phyloP scores from a whole-genome alignment of 768 basidiomycete species.

The Trametes gibbosa region DNA sequence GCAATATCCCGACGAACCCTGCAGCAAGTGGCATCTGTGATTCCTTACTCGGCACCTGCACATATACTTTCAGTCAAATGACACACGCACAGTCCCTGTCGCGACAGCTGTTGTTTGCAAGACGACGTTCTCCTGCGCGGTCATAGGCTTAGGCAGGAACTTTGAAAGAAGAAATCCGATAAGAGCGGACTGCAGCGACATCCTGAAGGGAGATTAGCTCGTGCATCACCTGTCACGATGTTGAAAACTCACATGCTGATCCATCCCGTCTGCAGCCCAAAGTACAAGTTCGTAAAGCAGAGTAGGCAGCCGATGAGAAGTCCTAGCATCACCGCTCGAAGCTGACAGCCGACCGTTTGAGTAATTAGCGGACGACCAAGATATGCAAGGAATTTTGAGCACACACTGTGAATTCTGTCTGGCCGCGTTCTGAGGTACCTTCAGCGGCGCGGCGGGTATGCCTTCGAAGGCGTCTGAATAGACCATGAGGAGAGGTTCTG shows the following conservation, averaged over 20 bases:
- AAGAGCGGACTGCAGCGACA: slow-evolving; percentile 93
- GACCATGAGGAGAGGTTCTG: neutral
- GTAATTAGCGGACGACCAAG: neutral
- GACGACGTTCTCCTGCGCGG: slow-evolving; percentile 92
- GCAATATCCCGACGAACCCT: slow-evolving; percentile 89
- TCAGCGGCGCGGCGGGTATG: slow-evolving; percentile 5
- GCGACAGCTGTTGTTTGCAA: slow-evolving; percentile 95
- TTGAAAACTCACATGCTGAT: slow-evolving; percentile 65
- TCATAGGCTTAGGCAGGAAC: slow-evolving; percentile 66
- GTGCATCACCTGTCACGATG: neutral
- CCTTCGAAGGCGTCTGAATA: slow-evolving; percentile 8
- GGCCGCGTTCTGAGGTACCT: slow-evolving; percentile 10
- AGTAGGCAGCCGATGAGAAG: slow-evolving; percentile 82
- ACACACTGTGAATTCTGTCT: slow-evolving; percentile 22
- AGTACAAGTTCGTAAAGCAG: slow-evolving; percentile 90
- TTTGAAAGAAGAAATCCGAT: slow-evolving; percentile 87
- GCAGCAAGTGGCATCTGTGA: slow-evolving; percentile 78
- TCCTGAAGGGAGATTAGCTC: slow-evolving; percentile 49
- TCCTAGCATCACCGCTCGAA: slow-evolving; percentile 67
- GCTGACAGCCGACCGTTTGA: slow-evolving; percentile 8
- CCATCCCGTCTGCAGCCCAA: slow-evolving; percentile 88
- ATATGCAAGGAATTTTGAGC: neutral
- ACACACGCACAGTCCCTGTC: slow-evolving; percentile 59
- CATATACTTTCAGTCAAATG: no score
- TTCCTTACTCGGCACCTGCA: neutral